Evolutionary conservation across 2,329 filamentous ascomycete species (phyloP), one percentile per base, ranked within the genome.

Genomic region (Microascus cirrosus): DNA sequence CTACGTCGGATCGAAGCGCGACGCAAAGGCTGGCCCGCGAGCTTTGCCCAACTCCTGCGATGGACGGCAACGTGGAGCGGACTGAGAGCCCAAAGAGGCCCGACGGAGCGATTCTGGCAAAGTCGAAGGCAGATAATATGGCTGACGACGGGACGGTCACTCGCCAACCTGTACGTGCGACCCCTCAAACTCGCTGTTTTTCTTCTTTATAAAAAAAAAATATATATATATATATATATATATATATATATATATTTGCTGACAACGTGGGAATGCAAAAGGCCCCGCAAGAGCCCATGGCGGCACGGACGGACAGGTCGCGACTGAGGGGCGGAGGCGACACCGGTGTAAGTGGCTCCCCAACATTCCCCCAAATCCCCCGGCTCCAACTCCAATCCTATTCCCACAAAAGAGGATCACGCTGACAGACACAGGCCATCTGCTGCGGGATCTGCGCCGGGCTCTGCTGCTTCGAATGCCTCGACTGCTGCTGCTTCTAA

Each of bases 391-490:
- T 22, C 20, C 20, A 11, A 25, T 32, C n/a, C 15, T 24, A 6
- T 20, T 25, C 6, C 12, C 12, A 45, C 34, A 10, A 42, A 24
- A 24, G 35, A 45, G n/a, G 6, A 34, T 15, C 35, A 15, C 7
- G 28, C 20, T 32, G n/a, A 52, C 42, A 20, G 15, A 35, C 22
- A 10, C 25, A 73, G 71, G 71, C 71, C 15, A 62, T 73, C 54
- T 73, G 71, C 65, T 74, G 71, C 58, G 71, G 71, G 32, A 64
- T 73, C 55, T 73, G 71, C 58, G 70, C 71, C 6, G 71, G 71
- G 24, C 65, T 73, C 3, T 71, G 69, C 62, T 73, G 71, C 62
- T 73, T 72, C 58, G 70, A 73, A 62, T 73, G 62, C 58, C 59
- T 61, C 54, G 64, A 66, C 24, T 66, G 68, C 64, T 68, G 24